A percentile compares a stretch with the other conserved stretches of the same genome.
Conservation (phyloP, 305 asterid genomes). For the Fraxinus greggii region DNA sequence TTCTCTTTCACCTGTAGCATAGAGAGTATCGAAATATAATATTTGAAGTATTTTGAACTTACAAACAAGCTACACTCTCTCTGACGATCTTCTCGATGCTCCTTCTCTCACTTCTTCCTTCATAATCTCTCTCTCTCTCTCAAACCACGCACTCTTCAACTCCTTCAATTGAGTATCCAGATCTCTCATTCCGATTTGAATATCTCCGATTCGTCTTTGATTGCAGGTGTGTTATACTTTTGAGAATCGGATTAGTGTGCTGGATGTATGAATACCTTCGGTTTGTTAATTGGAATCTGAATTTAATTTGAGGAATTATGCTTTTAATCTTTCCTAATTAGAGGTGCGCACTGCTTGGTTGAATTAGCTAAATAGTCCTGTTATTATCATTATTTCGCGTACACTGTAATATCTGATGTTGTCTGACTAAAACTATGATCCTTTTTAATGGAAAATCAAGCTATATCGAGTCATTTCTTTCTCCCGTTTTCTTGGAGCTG, state of each 20-base stretch:
- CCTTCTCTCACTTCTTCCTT: slow-evolving; percentile 18
- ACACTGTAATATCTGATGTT: not conserved
- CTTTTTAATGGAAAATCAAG: not conserved
- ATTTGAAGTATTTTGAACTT: slow-evolving; percentile 11
- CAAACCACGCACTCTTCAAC: not conserved
- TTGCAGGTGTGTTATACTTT: not conserved
- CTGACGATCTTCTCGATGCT: slow-evolving; percentile 36
- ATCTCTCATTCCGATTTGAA: slow-evolving; percentile 1
- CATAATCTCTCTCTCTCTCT: slow-evolving; percentile 15
- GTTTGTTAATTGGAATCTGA: slow-evolving; percentile 19
- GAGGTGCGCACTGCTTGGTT: not conserved
- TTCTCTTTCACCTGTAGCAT: slow-evolving; percentile 16
- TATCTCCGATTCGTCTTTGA: not conserved
- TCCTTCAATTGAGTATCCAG: slow-evolving; percentile 7
- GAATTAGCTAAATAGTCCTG: slow-evolving; percentile 11
- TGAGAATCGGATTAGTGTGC: slow-evolving; percentile 18
- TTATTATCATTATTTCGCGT: slow-evolving; percentile 1
- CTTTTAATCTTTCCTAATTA: not conserved
- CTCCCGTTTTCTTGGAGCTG: slow-evolving; percentile 22
- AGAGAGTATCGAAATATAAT: slow-evolving; percentile 36
- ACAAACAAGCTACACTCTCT: slow-evolving; percentile 10
- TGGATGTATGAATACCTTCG: slow-evolving; percentile 14
- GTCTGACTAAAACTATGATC: not conserved
- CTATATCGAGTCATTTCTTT: not conserved
- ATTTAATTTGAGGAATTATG: not conserved